Base-by-base conservation (phyloP, 202 grass and related monocot species). In the Brachypodium distachyon region DNA sequence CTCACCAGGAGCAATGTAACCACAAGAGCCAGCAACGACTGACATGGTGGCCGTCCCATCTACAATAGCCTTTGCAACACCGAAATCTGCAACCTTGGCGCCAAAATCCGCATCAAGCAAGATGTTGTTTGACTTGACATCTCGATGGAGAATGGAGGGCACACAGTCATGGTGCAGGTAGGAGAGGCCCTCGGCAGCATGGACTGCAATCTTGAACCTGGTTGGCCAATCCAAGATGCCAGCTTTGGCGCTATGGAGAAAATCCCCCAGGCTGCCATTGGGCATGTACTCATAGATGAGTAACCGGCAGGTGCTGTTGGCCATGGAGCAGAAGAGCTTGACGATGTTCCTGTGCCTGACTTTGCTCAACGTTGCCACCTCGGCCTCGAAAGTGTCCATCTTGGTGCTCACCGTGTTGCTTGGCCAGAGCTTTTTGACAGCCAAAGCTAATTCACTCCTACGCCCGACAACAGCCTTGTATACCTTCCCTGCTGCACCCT, bases 91-190 rank as follows among this genome's bases (percentile, higher is more conserved):
- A 33, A 97, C 86, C 55, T 87, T 85, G 0, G 90, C 90, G 16
- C 83, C 70, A 18, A 83, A 91, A 18, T 93, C 86, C 0, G 60
- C 78, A 66, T 97, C 86, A 52, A 97, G 74, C 79, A 97, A 34
- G 48, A 97, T 97, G 73, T 97, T 97, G 77, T 97, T 97, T 0
- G 94, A 97, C 78, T 97, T 97, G 9, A 97, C 78, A 23, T 91
- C 90, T 53, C 88, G 72, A 70, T 93, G 94, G 39, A 97, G 39
- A 12, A 97, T 86, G 1, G 78, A 72, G 5, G 94, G 94, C 42
- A 76, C 75, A 2, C 86, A 91, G 72, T 93, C 94, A 68, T 97
- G 94, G 75, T 97, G 94, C 74, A 97, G 53, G 76, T 97, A 93
- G 38, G 63, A 81, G 49, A 97, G 81, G n/a, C 94, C 94, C 79